These are phyloP conservation scores for Sporothrix protearum DNA, from an alignment of 2,329 filamentous ascomycete genomes.

Conservation along the genomic window DNA sequence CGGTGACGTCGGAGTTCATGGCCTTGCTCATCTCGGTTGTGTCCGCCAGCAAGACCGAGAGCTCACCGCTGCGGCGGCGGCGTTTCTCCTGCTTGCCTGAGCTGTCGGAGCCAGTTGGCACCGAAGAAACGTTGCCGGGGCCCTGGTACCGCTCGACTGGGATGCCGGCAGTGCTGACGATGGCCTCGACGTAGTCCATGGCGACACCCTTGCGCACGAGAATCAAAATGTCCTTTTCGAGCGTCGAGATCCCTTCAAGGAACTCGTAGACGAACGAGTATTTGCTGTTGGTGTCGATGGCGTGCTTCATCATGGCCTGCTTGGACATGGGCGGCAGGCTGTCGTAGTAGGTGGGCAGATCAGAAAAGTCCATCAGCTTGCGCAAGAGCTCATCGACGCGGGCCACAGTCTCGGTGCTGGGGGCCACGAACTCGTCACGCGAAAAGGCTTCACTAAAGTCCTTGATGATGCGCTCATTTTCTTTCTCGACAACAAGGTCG, in stretches of 20 bases:
- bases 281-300: constrained; percentile 56
- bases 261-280: constrained; percentile 58
- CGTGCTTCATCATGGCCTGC: constrained; percentile 49
- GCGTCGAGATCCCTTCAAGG: constrained; percentile 43
- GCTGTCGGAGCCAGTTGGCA: neutral
- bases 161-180: constrained; percentile 44
- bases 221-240: constrained; percentile 50
- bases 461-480: constrained; percentile 44
- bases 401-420: constrained; percentile 40
- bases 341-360: constrained; percentile 52
- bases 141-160: constrained; percentile 33
- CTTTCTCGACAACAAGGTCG: constrained; percentile 44
- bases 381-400: constrained; percentile 52
- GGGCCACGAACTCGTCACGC: constrained; percentile 39
- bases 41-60: constrained; percentile 44
- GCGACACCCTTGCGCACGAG: constrained; percentile 50
- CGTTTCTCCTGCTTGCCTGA: neutral
- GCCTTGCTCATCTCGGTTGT: constrained; percentile 34
- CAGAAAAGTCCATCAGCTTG: constrained; percentile 52
- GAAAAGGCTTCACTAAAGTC: constrained; percentile 46
- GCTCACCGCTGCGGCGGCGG: constrained; percentile 7
- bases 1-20: constrained; percentile 31
- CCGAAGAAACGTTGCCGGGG: neutral
- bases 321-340: constrained; percentile 44
- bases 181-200: constrained; percentile 50